Evolutionary conservation across 208 protist species (phyloP).

Genomic region (Leishmania major): DNA sequence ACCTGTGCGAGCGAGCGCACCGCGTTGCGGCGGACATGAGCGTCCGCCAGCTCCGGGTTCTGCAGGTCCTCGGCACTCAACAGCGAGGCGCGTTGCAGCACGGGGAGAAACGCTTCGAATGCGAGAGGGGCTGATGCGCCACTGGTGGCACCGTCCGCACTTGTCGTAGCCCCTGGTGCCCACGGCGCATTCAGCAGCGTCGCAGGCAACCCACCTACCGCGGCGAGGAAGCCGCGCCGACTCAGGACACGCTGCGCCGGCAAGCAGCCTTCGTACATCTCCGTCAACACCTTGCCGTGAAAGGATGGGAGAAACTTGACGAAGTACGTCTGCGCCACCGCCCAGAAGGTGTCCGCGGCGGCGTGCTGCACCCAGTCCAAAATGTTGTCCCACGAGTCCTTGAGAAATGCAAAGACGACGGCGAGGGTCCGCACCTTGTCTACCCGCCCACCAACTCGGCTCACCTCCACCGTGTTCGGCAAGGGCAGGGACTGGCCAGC

Average conservation of each 20-base stretch:
- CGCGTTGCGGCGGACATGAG: slow-evolving; percentile 92
- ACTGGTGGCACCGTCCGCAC: slow-evolving; percentile 9
- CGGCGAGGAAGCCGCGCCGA: slow-evolving; percentile 84
- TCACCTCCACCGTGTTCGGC: slow-evolving; percentile 61
- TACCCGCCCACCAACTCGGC: slow-evolving; percentile 48
- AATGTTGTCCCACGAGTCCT: slow-evolving; percentile 90
- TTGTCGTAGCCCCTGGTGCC: slow-evolving; percentile 7
- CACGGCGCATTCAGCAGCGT: slow-evolving; percentile 41
- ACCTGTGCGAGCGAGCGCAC: slow-evolving; percentile 62
- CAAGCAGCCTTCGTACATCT: slow-evolving; percentile 52
- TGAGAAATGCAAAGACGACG: slow-evolving; percentile 83
- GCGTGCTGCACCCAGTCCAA: slow-evolving; percentile 81
- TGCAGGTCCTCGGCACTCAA: slow-evolving; percentile 32
- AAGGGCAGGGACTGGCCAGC: slow-evolving; percentile 63
- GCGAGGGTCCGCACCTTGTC: slow-evolving; percentile 61
- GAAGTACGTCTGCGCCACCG: slow-evolving; percentile 75
- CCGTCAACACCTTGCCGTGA: slow-evolving; percentile 73
- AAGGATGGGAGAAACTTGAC: slow-evolving; percentile 57
- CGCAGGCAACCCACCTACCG: slow-evolving; percentile 77
- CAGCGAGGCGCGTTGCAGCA: slow-evolving; percentile 23
- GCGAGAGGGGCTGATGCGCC: neutral
- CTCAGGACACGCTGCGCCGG: slow-evolving; percentile 53
- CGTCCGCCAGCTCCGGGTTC: slow-evolving; percentile 80
- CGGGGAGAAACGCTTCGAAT: slow-evolving; percentile 16
- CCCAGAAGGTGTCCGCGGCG: slow-evolving; percentile 64